Evolutionary conservation across 495 filamentous ascomycete genomes (phyloP).

Genomic region (Penicillium tannophilum): DNA sequence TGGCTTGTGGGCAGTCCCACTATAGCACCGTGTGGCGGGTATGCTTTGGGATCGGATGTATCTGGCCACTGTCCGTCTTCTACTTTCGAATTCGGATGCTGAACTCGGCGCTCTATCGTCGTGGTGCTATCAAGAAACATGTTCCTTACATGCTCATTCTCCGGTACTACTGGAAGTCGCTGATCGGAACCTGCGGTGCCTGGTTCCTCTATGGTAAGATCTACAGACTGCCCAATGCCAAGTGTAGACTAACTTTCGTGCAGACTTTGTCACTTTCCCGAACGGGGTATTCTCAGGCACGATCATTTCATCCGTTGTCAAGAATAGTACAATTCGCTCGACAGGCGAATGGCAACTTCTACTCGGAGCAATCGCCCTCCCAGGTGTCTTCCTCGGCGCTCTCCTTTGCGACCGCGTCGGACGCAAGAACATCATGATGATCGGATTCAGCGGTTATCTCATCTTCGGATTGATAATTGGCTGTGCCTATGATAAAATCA

Average conservation of each 20-base stretch:
- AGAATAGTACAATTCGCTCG: conserved; percentile 35
- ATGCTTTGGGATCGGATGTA: conserved; percentile 53
- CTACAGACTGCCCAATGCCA: background rate
- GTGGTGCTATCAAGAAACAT: conserved; percentile 47
- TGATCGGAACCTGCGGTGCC: conserved; percentile 50
- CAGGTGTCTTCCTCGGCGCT: conserved; percentile 54
- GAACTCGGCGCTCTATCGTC: conserved; percentile 52
- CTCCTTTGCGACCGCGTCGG: conserved; percentile 49
- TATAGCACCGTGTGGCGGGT: conserved; percentile 54
- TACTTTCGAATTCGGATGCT: conserved; percentile 57
- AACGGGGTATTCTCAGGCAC: conserved; percentile 54
- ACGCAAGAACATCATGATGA: conserved; percentile 55
- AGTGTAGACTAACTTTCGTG: background rate
- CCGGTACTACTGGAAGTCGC: conserved; percentile 49
- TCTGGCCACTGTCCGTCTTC: conserved; percentile 53
- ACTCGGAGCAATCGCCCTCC: conserved; percentile 46
- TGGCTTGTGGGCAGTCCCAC: conserved; percentile 38
- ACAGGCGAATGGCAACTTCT: conserved; percentile 55
- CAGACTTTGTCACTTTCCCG: conserved; percentile 46
- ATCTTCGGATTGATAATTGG: conserved; percentile 57
- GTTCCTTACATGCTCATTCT: conserved; percentile 49
- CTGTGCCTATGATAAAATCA: conserved; percentile 48
- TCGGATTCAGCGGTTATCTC: conserved; percentile 54
- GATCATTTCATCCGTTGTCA: conserved; percentile 47
- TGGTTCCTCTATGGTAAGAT: conserved; percentile 54